A percentile compares a stretch with the other conserved stretches of the same genome.
These are phyloP conservation scores for Strigomonas culicis DNA, from an alignment of 208 protist genomes.

Conservation along the genomic window DNA sequence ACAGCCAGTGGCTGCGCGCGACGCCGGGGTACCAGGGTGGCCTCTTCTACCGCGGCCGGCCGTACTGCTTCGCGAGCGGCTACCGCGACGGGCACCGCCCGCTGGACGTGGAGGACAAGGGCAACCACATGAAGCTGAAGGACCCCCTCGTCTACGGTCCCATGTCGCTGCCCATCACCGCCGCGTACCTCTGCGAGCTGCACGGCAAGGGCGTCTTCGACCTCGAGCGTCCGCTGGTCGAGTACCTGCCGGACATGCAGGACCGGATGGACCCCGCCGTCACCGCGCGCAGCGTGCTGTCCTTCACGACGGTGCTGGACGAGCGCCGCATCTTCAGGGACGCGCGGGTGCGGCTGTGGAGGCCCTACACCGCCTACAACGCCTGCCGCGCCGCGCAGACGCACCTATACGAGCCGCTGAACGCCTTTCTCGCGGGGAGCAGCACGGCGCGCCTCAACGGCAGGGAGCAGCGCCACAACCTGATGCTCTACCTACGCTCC, in stretches of 20 bases:
- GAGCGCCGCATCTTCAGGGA: constrained; percentile 43
- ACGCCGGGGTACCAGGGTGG: constrained; percentile 75
- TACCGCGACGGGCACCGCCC: constrained; percentile 68
- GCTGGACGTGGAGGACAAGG: constrained; percentile 78
- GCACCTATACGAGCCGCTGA: constrained; percentile 49
- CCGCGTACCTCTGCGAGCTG: constrained; percentile 71
- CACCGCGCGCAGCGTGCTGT: constrained; percentile 65
- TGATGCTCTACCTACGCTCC: constrained; percentile 58
- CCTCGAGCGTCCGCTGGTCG: constrained; percentile 37
- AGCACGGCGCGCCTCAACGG: constrained; percentile 25
- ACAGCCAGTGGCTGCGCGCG: constrained; percentile 72
- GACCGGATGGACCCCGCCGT: constrained; percentile 28
- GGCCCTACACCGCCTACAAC: constrained; percentile 21
- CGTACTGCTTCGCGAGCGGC: constrained; percentile 79
- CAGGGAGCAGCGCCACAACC: constrained; percentile 58
- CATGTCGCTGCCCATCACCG: constrained; percentile 66
- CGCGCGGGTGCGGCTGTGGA: constrained; percentile 20
- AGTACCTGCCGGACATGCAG: constrained; percentile 65
- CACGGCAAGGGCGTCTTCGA: constrained; percentile 64
- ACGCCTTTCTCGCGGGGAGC: constrained; percentile 48
- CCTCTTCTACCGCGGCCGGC: constrained; percentile 69
- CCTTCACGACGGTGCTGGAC: constrained; percentile 56
- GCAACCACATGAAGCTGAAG: constrained; percentile 79
- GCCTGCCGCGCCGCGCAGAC: constrained; percentile 37
- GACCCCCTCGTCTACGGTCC: constrained; percentile 73